Conservation (phyloP, 345 rosid species). For the Gossypioides kirkii region DNA sequence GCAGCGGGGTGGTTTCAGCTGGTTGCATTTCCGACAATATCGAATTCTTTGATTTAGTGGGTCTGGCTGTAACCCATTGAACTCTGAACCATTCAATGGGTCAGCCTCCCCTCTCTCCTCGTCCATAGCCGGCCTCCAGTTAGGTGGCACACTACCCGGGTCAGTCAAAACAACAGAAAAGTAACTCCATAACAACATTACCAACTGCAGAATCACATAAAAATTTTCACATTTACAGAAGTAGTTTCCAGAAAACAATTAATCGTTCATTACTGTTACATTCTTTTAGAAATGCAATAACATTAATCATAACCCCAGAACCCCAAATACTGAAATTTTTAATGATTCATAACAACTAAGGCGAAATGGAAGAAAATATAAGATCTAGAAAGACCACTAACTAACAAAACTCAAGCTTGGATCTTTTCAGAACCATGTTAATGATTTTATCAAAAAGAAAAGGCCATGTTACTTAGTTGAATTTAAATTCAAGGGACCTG, state of each 20-base stretch:
- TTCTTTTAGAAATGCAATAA: constrained; percentile 4
- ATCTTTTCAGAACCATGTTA: background rate
- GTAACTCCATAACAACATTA: constrained; percentile 93
- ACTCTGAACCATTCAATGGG: constrained; percentile 59
- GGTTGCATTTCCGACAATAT: constrained; percentile 85
- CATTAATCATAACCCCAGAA: background rate
- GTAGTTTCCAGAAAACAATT: background rate
- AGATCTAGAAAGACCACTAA: background rate
- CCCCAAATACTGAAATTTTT: background rate
- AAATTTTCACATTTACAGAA: constrained; percentile 20
- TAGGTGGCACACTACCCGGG: constrained; percentile 89
- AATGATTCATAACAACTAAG: background rate
- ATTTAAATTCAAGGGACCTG: background rate
- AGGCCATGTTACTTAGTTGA: background rate
- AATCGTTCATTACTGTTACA: background rate
- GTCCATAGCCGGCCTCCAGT: constrained; percentile 71
- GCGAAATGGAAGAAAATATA: background rate
- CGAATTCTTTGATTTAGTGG: constrained; percentile 56
- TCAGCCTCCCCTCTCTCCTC: constrained; percentile 87
- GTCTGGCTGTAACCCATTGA: constrained; percentile 49
- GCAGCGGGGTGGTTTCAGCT: constrained; percentile 88
- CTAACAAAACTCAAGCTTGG: background rate
- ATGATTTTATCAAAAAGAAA: background rate
- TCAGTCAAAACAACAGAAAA: constrained; percentile 91
- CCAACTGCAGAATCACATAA: constrained; percentile 50